A percentile compares a stretch with the other conserved stretches of the same genome.
These are phyloP conservation scores for Henckelia pumila DNA, from an alignment of 257 asterid genomes.

Conservation along the genomic window DNA sequence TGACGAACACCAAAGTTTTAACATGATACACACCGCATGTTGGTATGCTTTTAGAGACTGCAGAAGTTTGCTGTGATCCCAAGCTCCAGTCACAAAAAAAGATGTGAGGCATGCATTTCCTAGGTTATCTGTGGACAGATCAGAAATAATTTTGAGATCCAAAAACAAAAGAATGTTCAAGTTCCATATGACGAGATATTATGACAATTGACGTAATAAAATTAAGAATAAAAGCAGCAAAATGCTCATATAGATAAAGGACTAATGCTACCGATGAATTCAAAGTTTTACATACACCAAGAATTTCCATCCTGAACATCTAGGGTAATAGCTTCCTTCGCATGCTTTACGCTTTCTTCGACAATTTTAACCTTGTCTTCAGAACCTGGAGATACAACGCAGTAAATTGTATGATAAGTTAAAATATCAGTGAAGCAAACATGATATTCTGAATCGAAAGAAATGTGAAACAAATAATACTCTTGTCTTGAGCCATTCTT, in stretches of 20 bases:
- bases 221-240: background rate
- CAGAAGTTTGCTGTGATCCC: conserved; percentile 76
- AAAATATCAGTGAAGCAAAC: conserved; percentile 13
- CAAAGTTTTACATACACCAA: conserved; percentile 64
- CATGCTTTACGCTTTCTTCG: conserved; percentile 86
- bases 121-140: conserved; percentile 79
- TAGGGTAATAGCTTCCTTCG: conserved; percentile 77
- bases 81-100: conserved; percentile 79
- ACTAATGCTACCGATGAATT: background rate
- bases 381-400: conserved; percentile 46
- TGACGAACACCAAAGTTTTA: conserved; percentile 15
- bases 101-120: conserved; percentile 90
- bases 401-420: background rate
- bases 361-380: conserved; percentile 68
- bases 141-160: no score
- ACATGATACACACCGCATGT: conserved; percentile 72
- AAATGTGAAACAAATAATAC: conserved; percentile 9
- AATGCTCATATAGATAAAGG: background rate
- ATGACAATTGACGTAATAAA: background rate
- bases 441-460: conserved; percentile 2
- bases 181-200: no score
- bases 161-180: no score
- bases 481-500: conserved; percentile 84
- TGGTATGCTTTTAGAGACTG: conserved; percentile 91
- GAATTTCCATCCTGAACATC: conserved; percentile 94